A percentile compares a stretch with the other conserved stretches of the same genome.
Conservation (phyloP, 2,329 filamentous ascomycete genomes). For the Westerdykella aurantiaca region DNA sequence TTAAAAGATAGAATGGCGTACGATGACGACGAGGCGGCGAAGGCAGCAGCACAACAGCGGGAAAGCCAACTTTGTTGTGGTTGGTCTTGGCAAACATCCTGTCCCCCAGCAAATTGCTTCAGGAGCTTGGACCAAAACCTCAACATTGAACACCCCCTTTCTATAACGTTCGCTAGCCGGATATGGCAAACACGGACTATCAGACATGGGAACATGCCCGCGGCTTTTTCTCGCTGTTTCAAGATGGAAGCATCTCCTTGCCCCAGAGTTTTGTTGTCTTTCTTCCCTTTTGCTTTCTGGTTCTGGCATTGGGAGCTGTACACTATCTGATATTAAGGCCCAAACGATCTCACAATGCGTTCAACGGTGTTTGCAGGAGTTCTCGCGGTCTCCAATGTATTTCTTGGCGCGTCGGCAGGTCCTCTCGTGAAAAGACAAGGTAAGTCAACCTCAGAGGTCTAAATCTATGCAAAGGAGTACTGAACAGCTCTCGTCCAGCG, state of each 20-base stretch:
- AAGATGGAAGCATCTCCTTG: not conserved
- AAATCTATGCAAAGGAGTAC: not conserved
- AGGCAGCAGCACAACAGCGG: constrained; percentile 7
- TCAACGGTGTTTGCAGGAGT: constrained; percentile 3
- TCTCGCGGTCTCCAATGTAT: constrained; percentile 4
- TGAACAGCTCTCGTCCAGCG: not conserved
- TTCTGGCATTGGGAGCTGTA: not conserved
- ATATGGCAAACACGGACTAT: too few relatives aligned
- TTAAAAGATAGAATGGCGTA: not conserved
- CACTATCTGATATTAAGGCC: not conserved
- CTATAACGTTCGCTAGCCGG: too few relatives aligned
- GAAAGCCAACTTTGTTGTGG: not conserved
- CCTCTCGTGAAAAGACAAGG: constrained; percentile 17
- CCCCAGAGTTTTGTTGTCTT: not conserved
- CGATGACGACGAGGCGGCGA: constrained; percentile 4
- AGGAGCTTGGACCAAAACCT: constrained; percentile 8
- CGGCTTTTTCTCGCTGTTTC: not conserved
- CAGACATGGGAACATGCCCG: not conserved
- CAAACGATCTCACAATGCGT: constrained; percentile 10
- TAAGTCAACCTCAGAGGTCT: constrained; percentile 4
- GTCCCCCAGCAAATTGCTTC: not conserved
- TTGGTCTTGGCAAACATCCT: constrained; percentile 1
- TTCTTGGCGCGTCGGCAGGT: constrained; percentile 14
- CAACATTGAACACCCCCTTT: constrained; percentile 1
- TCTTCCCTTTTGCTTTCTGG: not conserved